phyloP scores from a whole-genome alignment of 2,329 filamentous ascomycete genomes.

The Pyricularia sp. region DNA sequence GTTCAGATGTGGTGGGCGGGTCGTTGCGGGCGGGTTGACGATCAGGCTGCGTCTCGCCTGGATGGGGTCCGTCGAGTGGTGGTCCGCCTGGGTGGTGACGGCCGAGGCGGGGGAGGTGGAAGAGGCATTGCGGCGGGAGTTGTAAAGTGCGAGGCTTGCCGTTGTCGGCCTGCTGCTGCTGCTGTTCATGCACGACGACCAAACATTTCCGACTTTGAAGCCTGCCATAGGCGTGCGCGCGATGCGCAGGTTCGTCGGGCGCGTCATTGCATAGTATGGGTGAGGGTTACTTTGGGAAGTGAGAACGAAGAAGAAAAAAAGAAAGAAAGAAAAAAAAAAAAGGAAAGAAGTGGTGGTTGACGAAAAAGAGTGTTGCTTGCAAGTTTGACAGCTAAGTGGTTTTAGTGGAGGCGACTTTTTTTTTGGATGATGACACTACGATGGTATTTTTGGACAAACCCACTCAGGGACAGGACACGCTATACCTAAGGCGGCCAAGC shows the following conservation, averaged over 20 bases:
- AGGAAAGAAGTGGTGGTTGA: neutral
- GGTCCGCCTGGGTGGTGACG: neutral
- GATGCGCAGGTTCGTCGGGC: neutral
- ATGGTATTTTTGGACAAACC: neutral
- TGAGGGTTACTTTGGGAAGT: neutral
- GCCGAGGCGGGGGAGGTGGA: neutral
- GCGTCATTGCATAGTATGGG: neutral
- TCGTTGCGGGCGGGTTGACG: conserved; percentile 57
- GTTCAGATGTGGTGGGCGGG: conserved; percentile 56
- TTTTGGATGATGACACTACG: neutral
- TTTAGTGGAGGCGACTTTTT: neutral
- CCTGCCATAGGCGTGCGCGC: neutral
- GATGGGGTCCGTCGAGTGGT: neutral
- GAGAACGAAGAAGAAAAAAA: neutral
- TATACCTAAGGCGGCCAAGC: neutral
- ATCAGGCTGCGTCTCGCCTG: neutral
- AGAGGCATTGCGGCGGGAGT: neutral
- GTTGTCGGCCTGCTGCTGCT: neutral
- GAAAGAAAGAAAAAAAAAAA: neutral
- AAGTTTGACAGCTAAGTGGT: neutral
- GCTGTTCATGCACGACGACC: neutral
- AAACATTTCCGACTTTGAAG: neutral
- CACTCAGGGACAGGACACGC: neutral
- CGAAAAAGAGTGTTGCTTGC: neutral
- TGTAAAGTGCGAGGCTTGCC: neutral